Percentiles rank a stretch among this genome's conserved stretches.
Conservation (phyloP, 1,139 yeast genomes). For the Schizosaccharomyces versatilis region DNA sequence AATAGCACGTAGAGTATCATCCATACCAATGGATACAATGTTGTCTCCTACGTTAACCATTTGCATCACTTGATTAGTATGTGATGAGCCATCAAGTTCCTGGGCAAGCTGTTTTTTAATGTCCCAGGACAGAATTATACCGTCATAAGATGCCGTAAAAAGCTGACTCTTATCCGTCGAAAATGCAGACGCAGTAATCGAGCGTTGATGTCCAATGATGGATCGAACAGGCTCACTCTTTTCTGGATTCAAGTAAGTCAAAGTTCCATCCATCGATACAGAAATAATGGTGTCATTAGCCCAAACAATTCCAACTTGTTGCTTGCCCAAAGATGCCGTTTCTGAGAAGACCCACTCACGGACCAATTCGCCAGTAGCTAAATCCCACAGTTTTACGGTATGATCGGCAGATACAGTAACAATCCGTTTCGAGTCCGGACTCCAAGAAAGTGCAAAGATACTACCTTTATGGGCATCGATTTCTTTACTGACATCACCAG, state of each 20-base stretch:
- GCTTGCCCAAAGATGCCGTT: constrained; percentile 27
- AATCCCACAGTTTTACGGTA: constrained; percentile 38
- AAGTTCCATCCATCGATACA: constrained; percentile 47
- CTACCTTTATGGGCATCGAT: constrained; percentile 48
- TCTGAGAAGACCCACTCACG: constrained; percentile 17
- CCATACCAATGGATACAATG: constrained; percentile 60
- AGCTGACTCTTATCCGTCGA: constrained; percentile 18
- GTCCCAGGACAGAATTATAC: constrained; percentile 43
- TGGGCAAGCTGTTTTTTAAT: constrained; percentile 20
- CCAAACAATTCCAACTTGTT: constrained; percentile 62
- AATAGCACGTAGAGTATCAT: constrained; percentile 44
- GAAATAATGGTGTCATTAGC: constrained; percentile 36
- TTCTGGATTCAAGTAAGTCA: constrained; percentile 34
- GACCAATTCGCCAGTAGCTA: constrained; percentile 12
- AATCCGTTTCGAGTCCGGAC: constrained; percentile 35
- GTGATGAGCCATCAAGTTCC: constrained; percentile 24
- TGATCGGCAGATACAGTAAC: constrained; percentile 66
- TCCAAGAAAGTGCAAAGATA: constrained; percentile 57
- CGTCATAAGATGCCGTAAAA: constrained; percentile 68
- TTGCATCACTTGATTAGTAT: constrained; percentile 37
- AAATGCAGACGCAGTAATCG: constrained; percentile 38
- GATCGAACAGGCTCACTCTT: constrained; percentile 24
- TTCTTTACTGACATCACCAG: constrained; percentile 48
- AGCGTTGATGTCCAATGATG: constrained; percentile 59
- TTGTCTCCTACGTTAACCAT: constrained; percentile 17